Evolutionary conservation across 139 green algal species (phyloP).

Genomic region (Tetradesmus obliquus): DNA sequence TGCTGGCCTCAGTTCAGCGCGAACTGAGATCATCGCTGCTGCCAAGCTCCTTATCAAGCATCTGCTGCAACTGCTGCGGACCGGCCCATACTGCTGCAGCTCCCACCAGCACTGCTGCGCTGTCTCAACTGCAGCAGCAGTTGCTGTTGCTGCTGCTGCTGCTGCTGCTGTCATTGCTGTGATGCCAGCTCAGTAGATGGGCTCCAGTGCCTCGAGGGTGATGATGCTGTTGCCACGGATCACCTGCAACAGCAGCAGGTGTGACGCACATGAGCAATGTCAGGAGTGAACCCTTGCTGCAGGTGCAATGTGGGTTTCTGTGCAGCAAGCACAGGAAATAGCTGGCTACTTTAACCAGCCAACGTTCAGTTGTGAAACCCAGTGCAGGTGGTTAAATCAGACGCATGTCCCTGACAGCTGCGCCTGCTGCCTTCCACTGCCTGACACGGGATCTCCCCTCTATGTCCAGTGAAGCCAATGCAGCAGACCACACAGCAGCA

Average conservation of each 20-base stretch:
- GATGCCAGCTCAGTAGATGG: conserved; percentile 44
- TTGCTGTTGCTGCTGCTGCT: neutral
- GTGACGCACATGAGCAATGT: neutral
- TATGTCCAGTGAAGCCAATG: too few relatives aligned
- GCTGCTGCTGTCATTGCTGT: neutral
- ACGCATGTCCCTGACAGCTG: too few relatives aligned
- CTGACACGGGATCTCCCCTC: too few relatives aligned
- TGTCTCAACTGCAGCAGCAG: neutral
- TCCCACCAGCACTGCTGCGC: neutral
- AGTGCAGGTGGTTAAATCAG: too few relatives aligned
- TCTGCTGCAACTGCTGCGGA: neutral
- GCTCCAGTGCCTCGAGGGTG: conserved; percentile 94
- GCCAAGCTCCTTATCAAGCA: neutral
- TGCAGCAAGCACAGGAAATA: too few relatives aligned
- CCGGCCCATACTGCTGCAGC: neutral
- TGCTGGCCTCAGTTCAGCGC: neutral
- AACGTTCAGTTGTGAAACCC: too few relatives aligned
- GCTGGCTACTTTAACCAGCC: too few relatives aligned
- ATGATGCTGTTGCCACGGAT: conserved; percentile 96
- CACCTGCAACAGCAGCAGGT: conserved; percentile 69
- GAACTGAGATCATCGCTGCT: neutral
- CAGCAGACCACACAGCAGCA: too few relatives aligned
- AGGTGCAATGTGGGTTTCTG: too few relatives aligned
- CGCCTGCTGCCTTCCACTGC: too few relatives aligned
- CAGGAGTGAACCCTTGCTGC: too few relatives aligned